Base-by-base conservation (phyloP, 176 grass and related monocot genomes). In the Cenchrus fungigraminus region DNA sequence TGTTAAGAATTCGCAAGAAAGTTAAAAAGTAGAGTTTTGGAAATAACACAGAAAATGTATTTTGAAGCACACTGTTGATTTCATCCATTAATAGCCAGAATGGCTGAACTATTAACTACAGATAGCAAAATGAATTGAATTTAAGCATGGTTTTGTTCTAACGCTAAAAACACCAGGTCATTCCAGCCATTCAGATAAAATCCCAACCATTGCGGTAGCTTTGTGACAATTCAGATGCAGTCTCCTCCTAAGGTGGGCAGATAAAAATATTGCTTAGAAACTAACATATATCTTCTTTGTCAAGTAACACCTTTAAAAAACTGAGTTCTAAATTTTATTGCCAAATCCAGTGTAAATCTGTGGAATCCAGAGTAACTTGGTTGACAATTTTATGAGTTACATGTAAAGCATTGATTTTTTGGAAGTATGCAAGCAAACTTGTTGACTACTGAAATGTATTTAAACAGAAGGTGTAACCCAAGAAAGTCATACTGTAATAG, bases 51-150 rank as follows among this genome's bases (percentile, higher is more conserved):
- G 51, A 70, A 81, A 13, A 42, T 37, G 65, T 40, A n/a, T 20
- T 25, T 34, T 53, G 12, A 88, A 88, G 11, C 65, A 83, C 70
- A 82, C 15, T 72, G 13, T 46, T 57, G 59, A 76, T 56, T 56
- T 11, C 32, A 81, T 75, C 28, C 5, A 2, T 49, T 78, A 82
- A n/a, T 72, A 22, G 28, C 20, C 11, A 20, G 40, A 78, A 49
- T 20, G 34, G 34, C 29, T 54, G n/a, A 34, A 47, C 29, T 75
- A 40, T 8, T 76, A 40, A 40, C 37, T 77, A 59, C 46, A 20
- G 0, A 55, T 54, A 58, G 25, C 31, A 32, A 76, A 77, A 71
- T 46, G 25, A 86, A 82, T 55, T 50, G 12, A 67, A 84, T 19
- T 52, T n/a, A 47, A 79, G 22, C 2, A 37, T 73, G 31, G 3